Evolutionary conservation across 352 stramenopile genomes (phyloP), one percentile per base, ranked within the genome.

Genomic region (Thalassiosira exigua): DNA sequence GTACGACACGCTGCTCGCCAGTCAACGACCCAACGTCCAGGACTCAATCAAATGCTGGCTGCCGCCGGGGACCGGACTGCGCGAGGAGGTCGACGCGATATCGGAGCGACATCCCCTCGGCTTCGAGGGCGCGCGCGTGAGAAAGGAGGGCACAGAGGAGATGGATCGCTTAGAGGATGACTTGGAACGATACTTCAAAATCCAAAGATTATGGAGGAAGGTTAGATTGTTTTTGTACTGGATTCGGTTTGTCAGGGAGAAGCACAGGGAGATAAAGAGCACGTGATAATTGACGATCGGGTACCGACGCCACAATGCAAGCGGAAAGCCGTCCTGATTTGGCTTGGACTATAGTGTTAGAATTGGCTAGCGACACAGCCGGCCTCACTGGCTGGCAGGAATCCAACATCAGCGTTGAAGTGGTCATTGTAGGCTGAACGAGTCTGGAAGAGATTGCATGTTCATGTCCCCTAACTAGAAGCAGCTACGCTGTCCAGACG

Each of bases 21-120:
- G 65, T 36, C 50, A 82, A 26, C 58, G 51, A 29, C 21, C 56
- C 5, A 65, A 84, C 12, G 65, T 79, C 12, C 61, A 81, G 62
- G 42, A 79, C 21, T 75, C 81, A 0, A 60, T 88, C 44, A 82
- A 90, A 66, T 74, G 75, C 27, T 91, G 85, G 85, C 85, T 84
- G 48, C 82, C 82, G 64, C 72, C 66, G 0, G 65, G 75, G 53
- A 82, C 69, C 14, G 80, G 82, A n/a, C 61, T 91, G 30, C 80
- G 85, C 30, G 58, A 85, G 67, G 32, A 76, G 30, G 89, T 91
- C 65, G 79, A 87, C 58, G 46, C 58, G 58, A 85, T 91, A 52
- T 73, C 75, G 2, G 44, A 51, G 44, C 50, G 53, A 4, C 71
- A 89, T 66, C 82, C 85, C 9, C 14, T 62, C 46, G 85, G 85